Base-by-base conservation (phyloP, 2,329 filamentous ascomycete genomes). In the Phialophora tarda region DNA sequence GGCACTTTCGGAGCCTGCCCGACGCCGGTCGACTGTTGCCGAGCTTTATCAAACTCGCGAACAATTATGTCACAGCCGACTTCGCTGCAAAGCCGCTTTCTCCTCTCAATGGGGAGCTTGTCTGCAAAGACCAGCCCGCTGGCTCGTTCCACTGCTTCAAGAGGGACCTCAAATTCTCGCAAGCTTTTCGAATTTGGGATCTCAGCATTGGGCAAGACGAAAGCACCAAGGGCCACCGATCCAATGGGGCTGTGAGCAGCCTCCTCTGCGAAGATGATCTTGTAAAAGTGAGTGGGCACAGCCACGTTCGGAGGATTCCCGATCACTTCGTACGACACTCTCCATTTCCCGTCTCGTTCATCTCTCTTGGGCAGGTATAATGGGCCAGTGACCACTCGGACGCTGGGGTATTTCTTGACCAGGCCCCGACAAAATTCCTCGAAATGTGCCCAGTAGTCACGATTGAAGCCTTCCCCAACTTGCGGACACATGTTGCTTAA, bases 391-490 rank as follows among this genome's bases (percentile, higher is more conserved):
- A 97, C 92, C 72, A 98, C 89, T 69, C 95, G 86, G 28, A 99
- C 94, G 50, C 87, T 91, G 0, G 94, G 93, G 76, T 97, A 99
- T 62, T 83, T 85, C 55, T 83, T 81, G 0, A 93, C 94, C 71
- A 99, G 83, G 21, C 92, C 84, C 10, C 95, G 87, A 81, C 94
- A 97, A 76, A 98, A 99, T 76, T 97, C 94, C 81, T 99, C 95
- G 72, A 99, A 93, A 78, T 99, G 95, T 44, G 95, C 91, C 95
- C 95, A 99, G 86, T 99, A 99, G 82, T 99, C 95, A 59, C 95
- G 87, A 82, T 99, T 99, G 85, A 99, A 99, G 66, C 95, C 95
- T 77, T 97, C 92, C 72, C 95, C 95, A 32, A 99, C 95, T 81
- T 99, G 95, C 34, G 95, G 95, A 76, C 93, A 97, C 93, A 99